phyloP scores from a whole-genome alignment of 805 yeast genomes.

The Schwanniomyces yamadae region DNA sequence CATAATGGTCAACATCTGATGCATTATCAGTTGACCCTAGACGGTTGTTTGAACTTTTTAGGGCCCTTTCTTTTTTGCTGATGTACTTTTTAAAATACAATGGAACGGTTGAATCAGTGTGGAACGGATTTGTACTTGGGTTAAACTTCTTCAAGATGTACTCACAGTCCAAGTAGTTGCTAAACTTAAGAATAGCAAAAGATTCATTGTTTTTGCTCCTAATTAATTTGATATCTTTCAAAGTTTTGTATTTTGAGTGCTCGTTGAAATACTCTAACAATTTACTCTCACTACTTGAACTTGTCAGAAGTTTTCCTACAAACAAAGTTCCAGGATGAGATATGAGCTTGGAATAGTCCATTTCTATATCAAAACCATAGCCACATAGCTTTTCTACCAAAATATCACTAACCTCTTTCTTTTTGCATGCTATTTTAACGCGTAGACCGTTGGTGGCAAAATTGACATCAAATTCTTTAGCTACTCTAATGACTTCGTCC shows the following conservation, averaged over 20 bases:
- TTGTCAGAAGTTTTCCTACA: conserved; percentile 47
- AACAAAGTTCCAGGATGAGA: conserved; percentile 61
- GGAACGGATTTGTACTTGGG: conserved; percentile 20
- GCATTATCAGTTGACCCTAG: conserved; percentile 5
- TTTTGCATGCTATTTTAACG: background rate
- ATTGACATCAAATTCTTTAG: background rate
- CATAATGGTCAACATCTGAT: conserved; percentile 17
- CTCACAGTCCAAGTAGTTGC: conserved; percentile 36
- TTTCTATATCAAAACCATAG: conserved; percentile 8
- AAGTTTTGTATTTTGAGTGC: conserved; percentile 16
- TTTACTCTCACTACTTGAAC: conserved; percentile 34
- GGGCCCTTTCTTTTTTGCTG: conserved; percentile 59
- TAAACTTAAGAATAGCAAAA: conserved; percentile 32
- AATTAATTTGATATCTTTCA: conserved; percentile 23
- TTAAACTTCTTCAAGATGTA: conserved; percentile 19
- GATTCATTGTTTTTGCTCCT: conserved; percentile 16
- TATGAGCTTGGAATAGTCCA: conserved; percentile 31
- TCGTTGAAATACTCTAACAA: conserved; percentile 19
- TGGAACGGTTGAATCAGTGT: conserved; percentile 25
- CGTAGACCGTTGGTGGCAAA: background rate
- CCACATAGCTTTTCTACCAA: conserved; percentile 12
- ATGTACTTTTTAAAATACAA: conserved; percentile 63
- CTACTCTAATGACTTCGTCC: background rate
- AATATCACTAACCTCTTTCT: background rate
- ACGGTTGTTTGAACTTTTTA: conserved; percentile 25